Base-by-base conservation (phyloP, 2,329 filamentous ascomycete genomes). In the Xylariomycetidae sp. region DNA sequence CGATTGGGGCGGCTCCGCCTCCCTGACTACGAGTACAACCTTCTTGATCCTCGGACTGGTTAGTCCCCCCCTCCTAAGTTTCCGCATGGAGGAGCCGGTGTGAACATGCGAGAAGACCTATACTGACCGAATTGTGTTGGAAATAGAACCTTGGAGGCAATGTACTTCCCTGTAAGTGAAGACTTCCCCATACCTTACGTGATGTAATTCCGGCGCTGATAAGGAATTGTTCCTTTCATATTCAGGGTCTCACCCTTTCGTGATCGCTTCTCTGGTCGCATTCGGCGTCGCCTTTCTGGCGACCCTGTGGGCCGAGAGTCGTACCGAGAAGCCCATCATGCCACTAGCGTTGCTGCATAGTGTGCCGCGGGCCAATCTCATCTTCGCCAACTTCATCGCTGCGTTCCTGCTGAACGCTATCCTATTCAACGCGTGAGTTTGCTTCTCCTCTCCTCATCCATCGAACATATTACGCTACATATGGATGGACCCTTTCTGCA, bases 71-170 rank as follows among this genome's bases (percentile, higher is more conserved):
- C 9, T 33, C 9, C 15, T 18, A n/a, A 16, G 27, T 11, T 22
- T 10, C 22, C 38, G 46, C 13, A 43, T 17, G 7, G 19, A 10
- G 4, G n/a, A n/a, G n/a, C n/a, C n/a, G n/a, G n/a, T n/a, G n/a
- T n/a, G n/a, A n/a, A n/a, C n/a, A n/a, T n/a, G n/a, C n/a, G n/a
- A n/a, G n/a, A n/a, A n/a, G n/a, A n/a, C 11, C 16, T 35, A 12
- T 14, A 16, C 8, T n/a, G 13, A 4, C 8, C 4, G 27, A 16
- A 16, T 28, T 11, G 6, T 8, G 13, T 16, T 10, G 3, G 6
- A 20, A 20, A 12, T 37, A 77, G 68, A 81, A 70, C 36, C 63
- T 81, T 3, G 78, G 78, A 30, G 78, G 78, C n/a, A 82, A 81
- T 37, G 59, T 80, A 4, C 55, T 77, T n/a, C 65, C 73, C 8